Evolutionary conservation across 2,329 filamentous ascomycete genomes (phyloP), one percentile per base, ranked within the genome.

Genomic region (Aspergillus sp.): DNA sequence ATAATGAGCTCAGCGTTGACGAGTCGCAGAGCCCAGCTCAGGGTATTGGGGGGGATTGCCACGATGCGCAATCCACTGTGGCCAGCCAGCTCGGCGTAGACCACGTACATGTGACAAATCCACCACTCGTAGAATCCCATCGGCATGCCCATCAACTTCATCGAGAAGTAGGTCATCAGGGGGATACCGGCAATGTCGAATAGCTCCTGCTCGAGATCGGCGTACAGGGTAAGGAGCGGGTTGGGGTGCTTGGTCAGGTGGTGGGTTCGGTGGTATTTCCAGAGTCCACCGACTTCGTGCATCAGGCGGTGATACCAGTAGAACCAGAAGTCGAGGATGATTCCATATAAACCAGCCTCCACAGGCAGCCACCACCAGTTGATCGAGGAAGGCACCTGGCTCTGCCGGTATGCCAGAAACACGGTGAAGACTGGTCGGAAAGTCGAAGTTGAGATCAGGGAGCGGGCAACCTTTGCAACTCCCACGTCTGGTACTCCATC

Each of bases 101-200:
- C 68, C 30, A 80, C 67, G 51, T 78, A 80, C 52, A 76, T 69
- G 51, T 79, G 73, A 61, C 77, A 80, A 17, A 80, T 60, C 77
- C 77, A 80, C 76, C 74, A 78, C 42, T 79, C 77, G 49, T 79
- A 79, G 61, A 80, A 80, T 2, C 75, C 76, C 73, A 80, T 75
- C 0, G 76, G 77, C 4, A 79, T 48, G 0, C 76, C 75, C 34
- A 75, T 68, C 0, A 65, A 6, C 54, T 70, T 74, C 37, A 79
- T 55, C 1, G 68, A 73, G 41, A 66, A 66, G 59, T 72, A 79
- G 2, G 77, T 71, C 51, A 77, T 59, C 19, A 78, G 57, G 0
- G 77, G 77, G 8, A 80, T 72, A n/a, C 71, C 73, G 6, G 69
- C 71, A 30, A 79, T 75, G 51, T 79, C 76, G 55, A 77, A 74